Conservation (phyloP, 1,139 yeast species). For the Candida tropicalis region DNA sequence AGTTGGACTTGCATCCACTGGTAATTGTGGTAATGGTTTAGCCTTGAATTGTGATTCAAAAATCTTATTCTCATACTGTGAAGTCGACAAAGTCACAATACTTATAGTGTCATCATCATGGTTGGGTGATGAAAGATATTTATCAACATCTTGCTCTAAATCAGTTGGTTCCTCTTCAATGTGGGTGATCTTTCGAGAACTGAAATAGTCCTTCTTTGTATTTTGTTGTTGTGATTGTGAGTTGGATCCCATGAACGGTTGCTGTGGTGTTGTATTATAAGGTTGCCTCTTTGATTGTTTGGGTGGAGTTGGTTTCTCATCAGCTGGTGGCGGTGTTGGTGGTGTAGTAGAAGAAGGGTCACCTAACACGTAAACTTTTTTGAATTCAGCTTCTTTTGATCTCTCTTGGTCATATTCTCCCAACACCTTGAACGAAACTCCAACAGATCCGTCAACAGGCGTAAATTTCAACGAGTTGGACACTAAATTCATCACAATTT, state of each 20-base stretch:
- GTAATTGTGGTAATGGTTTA: conserved; percentile 33
- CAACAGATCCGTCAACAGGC: conserved; percentile 81
- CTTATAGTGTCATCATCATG: conserved; percentile 27
- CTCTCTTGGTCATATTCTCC: conserved; percentile 68
- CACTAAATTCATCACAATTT: conserved; percentile 70
- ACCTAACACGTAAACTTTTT: conserved; percentile 30
- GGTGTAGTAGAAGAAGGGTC: conserved; percentile 5
- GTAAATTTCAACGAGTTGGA: conserved; percentile 70
- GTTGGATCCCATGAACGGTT: conserved; percentile 1
- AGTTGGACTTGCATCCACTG: conserved; percentile 13
- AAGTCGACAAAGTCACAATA: conserved; percentile 49
- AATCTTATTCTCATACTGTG: conserved; percentile 56
- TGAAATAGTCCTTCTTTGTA: conserved; percentile 1
- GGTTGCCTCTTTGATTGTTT: conserved; percentile 4
- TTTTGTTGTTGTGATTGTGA: background rate
- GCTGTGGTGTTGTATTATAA: background rate
- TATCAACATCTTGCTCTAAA: conserved; percentile 4
- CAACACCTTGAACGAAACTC: conserved; percentile 62
- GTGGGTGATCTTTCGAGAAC: background rate
- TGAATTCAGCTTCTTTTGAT: conserved; percentile 34
- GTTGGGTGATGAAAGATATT: conserved; percentile 1
- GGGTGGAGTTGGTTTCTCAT: conserved; percentile 5
- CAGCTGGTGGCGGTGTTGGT: conserved; percentile 1
- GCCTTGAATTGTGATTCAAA: conserved; percentile 52
- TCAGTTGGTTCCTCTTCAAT: background rate